Base-by-base conservation (phyloP, 495 filamentous ascomycete genomes). In the Trichocladium antarcticum region DNA sequence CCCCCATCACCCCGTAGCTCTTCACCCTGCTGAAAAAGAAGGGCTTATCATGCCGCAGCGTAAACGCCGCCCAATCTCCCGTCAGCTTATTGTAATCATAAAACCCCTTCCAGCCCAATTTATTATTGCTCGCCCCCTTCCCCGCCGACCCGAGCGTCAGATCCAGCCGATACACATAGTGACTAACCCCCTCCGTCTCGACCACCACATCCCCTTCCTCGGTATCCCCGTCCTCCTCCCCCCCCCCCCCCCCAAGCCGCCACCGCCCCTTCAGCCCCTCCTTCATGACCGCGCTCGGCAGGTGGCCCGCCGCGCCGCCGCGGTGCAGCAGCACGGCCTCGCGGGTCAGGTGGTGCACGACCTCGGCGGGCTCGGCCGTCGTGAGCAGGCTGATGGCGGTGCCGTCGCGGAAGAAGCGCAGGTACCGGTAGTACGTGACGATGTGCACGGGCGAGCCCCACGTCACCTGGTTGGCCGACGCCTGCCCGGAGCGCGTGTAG, bases 371-470 rank as follows among this genome's bases (percentile, higher is more conserved):
- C 65, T 95, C 85, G 22, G 77, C 68, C 1, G 86, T 92, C 1
- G 83, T 84, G 6, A 88, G 71, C 8, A 98, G 70, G 36, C 78
- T 84, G 24, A 96, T 77, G 42, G 76, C 80, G 1, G 83, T 81
- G 20, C 92, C 92, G 65, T 96, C 84, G 17, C 87, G 84, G 70
- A 93, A 95, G 67, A 97, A 92, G 11, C 92, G 84, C 0, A 98
- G 73, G 62, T 97, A 98, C 32, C 92, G 85, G 70, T 92, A 97
- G 67, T 97, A 98, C 0, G 92, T 98, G 31, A 98, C 89, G 44
- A 96, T 95, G 59, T 90, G 89, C 16, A 97, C 84, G 11, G 93
- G 92, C 17, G 78, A 82, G 60, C 80, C 81, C 87, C 86, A 93
- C 60, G 55, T 81, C 44, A 61, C 62, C 65, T 61, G 75, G 67